Base-by-base conservation (phyloP, 441 rosid species). In the Populus hybrid region DNA sequence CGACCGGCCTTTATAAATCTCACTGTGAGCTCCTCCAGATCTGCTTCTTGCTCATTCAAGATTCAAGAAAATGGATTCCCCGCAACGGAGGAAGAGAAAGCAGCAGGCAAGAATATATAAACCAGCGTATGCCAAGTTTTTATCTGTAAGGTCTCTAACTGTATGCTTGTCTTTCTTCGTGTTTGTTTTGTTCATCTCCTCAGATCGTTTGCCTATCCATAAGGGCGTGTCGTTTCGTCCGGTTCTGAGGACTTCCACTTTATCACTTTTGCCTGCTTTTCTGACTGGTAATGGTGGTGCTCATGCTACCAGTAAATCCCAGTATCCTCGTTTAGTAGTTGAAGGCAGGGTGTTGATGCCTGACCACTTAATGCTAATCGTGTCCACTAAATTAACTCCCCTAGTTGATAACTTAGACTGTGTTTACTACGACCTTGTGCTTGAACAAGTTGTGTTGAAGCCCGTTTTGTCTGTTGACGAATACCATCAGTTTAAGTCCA, bases 31-130 rank as follows among this genome's bases (percentile, higher is more conserved):
- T 16, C 7, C 66, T 21, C 21, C 38, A 71, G 76, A 78, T 72
- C 80, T 67, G 67, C 76, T 69, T 16, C 2, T 11, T 24, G 28
- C 64, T 33, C 18, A 1, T 72, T 21, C 35, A 16, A 31, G 10
- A 23, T 38, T 7, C 61, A 18, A 50, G 9, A 23, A 74, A 67
- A 81, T 87, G 96, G 96, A 93, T 74, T 90, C 89, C 7, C 94
- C 92, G 80, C 89, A 84, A 78, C 89, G 94, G 71, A 82, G 92
- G 80, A 95, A 90, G 91, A 88, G 96, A 82, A 95, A 91, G 91
- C 61, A 53, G 61, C 61, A 53, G 61, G 61, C n/a, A 18, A 88
- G 91, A 59, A 36, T 76, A 9, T 71, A 86, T 83, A 88, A 77
- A 78, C 85, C 86, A 53, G 21, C 61, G 0, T 68, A 75, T 63